Percentiles rank a stretch among this genome's conserved stretches.
These are phyloP conservation scores for Yamadazyma membranifaciens DNA, from an alignment of 1,139 yeast species.

Conservation along the genomic window DNA sequence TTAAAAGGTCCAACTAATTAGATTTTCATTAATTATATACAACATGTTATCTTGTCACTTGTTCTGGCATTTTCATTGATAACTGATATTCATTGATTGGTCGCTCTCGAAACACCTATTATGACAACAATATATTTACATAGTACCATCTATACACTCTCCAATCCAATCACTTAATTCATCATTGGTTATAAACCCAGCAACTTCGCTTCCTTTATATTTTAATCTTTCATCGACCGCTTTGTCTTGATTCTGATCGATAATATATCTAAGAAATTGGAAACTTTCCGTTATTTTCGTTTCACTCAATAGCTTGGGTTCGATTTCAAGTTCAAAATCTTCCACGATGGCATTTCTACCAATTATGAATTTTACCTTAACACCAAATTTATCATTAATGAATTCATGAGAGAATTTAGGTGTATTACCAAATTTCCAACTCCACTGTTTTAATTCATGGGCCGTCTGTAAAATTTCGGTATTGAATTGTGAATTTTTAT, in stretches of 20 bases:
- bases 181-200: slow-evolving; percentile 47
- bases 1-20: slow-evolving; percentile 23
- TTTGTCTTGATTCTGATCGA: slow-evolving; percentile 22
- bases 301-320: slow-evolving; percentile 18
- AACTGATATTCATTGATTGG: no score
- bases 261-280: slow-evolving; percentile 26
- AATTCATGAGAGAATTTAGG: slow-evolving; percentile 60
- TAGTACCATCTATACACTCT: slow-evolving; percentile 44
- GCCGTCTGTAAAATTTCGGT: slow-evolving; percentile 43
- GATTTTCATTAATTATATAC: background rate
- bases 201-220: slow-evolving; percentile 44
- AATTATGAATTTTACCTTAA: slow-evolving; percentile 38
- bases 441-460: slow-evolving; percentile 53
- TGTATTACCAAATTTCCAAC: slow-evolving; percentile 71
- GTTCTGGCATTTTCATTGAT: no score
- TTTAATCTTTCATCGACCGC: slow-evolving; percentile 16
- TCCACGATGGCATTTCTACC: slow-evolving; percentile 38
- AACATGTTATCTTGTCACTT: background rate
- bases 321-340: slow-evolving; percentile 19
- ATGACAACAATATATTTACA: slow-evolving; percentile 20
- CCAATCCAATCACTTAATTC: slow-evolving; percentile 49
- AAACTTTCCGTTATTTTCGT: slow-evolving; percentile 24
- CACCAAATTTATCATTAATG: slow-evolving; percentile 26
- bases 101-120: slow-evolving; percentile 21
- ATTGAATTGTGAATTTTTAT: slow-evolving; percentile 40